phyloP scores from a whole-genome alignment of 2,329 filamentous ascomycete genomes.

The Sporothrix euskadiensis region DNA sequence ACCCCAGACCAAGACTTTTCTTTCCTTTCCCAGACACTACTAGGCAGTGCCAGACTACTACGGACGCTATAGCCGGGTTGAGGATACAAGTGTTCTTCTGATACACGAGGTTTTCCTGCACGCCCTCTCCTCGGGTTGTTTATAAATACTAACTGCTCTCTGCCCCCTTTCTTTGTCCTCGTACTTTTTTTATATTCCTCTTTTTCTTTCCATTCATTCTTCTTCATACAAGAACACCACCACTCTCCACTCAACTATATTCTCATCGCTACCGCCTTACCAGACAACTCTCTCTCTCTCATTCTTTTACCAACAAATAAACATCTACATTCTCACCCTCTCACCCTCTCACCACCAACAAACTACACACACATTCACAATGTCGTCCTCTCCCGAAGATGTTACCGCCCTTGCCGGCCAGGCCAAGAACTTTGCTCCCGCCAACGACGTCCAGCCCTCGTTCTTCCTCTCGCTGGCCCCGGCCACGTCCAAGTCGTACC shows the following conservation, averaged over 20 bases:
- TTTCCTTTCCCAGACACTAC: neutral
- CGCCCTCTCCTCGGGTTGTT: neutral
- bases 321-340: neutral
- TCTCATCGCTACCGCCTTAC: neutral
- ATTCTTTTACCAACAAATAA: neutral
- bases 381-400: conserved; percentile 32
- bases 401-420: conserved; percentile 35
- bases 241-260: neutral
- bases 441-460: conserved; percentile 32
- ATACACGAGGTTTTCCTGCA: conserved; percentile 1
- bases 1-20: conserved; percentile 8
- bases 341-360: neutral
- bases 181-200: neutral
- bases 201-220: neutral
- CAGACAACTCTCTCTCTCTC: neutral
- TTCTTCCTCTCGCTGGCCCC: conserved; percentile 62
- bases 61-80: conserved; percentile 15
- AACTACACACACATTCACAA: conserved; percentile 12
- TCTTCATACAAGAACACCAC: neutral
- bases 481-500: conserved; percentile 58
- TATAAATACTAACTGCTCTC: conserved; percentile 12
- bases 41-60: conserved; percentile 6
- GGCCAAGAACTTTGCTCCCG: conserved; percentile 34
- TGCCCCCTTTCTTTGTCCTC: neutral
- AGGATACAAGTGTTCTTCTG: neutral